Percentiles rank a stretch among this genome's conserved stretches.
These are phyloP conservation scores for Arxiozyma slooffiae DNA, from an alignment of 1,139 yeast genomes.

Conservation along the genomic window DNA sequence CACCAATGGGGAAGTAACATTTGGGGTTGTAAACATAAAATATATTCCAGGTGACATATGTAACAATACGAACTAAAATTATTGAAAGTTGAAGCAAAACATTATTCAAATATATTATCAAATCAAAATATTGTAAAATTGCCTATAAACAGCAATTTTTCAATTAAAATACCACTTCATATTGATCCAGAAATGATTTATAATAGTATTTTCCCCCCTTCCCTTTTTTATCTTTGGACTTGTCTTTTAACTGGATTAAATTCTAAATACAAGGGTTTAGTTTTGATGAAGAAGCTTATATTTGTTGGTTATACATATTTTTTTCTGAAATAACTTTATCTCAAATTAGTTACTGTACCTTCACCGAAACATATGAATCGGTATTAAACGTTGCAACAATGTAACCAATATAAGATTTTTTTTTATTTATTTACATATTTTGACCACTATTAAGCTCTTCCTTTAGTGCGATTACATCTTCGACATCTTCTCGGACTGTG, in stretches of 20 bases:
- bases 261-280: conserved; percentile 29
- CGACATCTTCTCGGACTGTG: conserved; percentile 91
- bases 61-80: too few relatives aligned
- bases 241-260: too few relatives aligned
- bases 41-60: too few relatives aligned
- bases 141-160: neutral
- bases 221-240: too few relatives aligned
- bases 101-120: neutral
- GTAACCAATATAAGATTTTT: conserved; percentile 84
- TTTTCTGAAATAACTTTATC: conserved; percentile 83
- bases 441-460: conserved; percentile 97
- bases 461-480: conserved; percentile 84
- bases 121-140: neutral
- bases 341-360: conserved; percentile 75
- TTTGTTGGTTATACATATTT: conserved; percentile 59
- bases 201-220: too few relatives aligned
- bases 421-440: conserved; percentile 72
- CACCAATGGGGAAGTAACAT: neutral
- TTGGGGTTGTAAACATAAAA: neutral
- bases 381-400: conserved; percentile 80
- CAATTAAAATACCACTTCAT: neutral
- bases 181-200: too few relatives aligned
- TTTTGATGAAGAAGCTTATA: conserved; percentile 48
- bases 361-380: conserved; percentile 65
- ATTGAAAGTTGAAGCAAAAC: conserved; percentile 3